Percentiles rank a stretch among this genome's conserved stretches.
phyloP scores from a whole-genome alignment of 257 asterid genomes.

The Solanum peruvianum region DNA sequence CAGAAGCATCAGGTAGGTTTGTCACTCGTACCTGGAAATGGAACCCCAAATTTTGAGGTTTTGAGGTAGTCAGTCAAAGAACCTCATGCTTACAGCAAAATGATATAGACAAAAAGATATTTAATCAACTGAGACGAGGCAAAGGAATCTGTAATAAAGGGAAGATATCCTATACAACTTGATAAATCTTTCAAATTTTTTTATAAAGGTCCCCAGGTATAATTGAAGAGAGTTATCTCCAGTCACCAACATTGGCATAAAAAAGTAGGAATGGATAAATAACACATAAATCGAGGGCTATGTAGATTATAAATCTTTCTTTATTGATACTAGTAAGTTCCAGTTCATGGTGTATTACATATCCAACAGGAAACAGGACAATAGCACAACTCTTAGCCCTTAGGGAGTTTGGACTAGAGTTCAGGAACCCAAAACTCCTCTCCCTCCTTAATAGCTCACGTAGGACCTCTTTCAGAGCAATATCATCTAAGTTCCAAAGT shows the following conservation, averaged over 20 bases:
- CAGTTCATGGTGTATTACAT: background rate
- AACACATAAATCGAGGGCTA: no score
- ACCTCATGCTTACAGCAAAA: background rate
- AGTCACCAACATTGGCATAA: no score
- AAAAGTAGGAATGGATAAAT: no score
- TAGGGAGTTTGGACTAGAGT: background rate
- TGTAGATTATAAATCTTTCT: background rate
- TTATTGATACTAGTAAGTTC: background rate
- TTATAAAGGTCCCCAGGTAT: background rate
- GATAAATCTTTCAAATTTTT: background rate
- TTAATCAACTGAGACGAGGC: background rate
- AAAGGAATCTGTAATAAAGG: background rate
- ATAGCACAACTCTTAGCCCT: background rate
- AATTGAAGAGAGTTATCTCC: no score
- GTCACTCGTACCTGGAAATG: constrained; percentile 74
- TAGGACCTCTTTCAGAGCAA: background rate
- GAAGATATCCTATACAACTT: background rate
- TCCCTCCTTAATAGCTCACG: background rate
- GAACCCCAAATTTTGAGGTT: background rate
- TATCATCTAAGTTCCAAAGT: background rate
- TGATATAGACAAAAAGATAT: background rate
- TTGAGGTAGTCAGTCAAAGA: background rate
- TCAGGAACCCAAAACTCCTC: background rate
- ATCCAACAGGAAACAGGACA: background rate
- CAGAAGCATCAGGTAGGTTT: constrained; percentile 86